Base-by-base conservation (phyloP, 495 filamentous ascomycete genomes). In the Aspergillus kassunensis region DNA sequence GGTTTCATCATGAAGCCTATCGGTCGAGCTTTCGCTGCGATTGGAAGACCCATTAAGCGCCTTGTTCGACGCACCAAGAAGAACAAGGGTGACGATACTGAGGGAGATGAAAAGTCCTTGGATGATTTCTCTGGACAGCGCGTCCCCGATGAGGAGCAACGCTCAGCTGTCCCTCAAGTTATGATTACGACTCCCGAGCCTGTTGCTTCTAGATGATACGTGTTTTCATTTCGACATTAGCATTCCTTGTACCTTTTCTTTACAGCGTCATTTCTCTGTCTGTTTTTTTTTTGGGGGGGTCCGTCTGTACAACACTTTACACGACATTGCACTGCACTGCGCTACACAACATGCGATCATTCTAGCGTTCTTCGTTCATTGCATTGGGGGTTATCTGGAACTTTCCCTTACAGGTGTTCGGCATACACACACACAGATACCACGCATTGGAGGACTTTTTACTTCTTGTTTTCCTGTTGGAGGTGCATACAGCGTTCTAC, bases 1-100 rank as follows among this genome's bases (percentile, higher is more conserved):
- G 31, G 24, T 4, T 54, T 71, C 37, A 27, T 72, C 31, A 15
- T 69, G 44, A 56, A 51, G n/a, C 72, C 72, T 2, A 13, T 76
- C 10, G 20, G 39, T 10, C 64, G 61, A 24, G 62, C 27, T 9
- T 13, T 56, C 18, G 16, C 29, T 36, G 23, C 34, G 4, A 29
- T 57, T 0, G 48, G 35, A 16, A 16, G 36, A 31, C 39, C 31
- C 3, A 23, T 48, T 16, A 40, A 41, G 3, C 42, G 42, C 10
- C 13, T 39, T 21, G 29, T 31, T 3, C 49, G 40, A n/a, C 44
- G 27, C 42, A 45, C 44, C 21, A 37, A 40, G 16, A 53, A 41
- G 27, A 29, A 23, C 42, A 20, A 53, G 36, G 8, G 20, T 2
- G 12, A 3, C 4, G 34, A 36, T 18, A 27, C 5, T 12, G 46